Evolutionary conservation across 148 eudicot genomes (phyloP), one percentile per base, ranked within the genome.

Genomic region (Dianthus caryophyllus): DNA sequence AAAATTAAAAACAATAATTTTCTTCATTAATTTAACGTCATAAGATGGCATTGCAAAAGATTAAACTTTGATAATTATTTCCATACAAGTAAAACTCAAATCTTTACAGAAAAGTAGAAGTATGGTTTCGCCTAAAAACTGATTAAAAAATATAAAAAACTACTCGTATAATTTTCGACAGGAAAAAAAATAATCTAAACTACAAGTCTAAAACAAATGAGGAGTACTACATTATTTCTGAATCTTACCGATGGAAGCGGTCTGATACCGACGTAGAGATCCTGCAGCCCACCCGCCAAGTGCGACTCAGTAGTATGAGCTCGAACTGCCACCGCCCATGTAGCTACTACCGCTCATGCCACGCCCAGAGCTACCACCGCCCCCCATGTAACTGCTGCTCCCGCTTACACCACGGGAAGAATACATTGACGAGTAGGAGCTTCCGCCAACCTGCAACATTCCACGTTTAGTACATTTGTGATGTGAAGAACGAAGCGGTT

Each of bases 391-490:
- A 12, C 74, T 69, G 65, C 91, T 81, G 76, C 85, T 76, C 22
- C 96, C 78, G 25, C 96, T 85, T 75, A 84, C 22, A 56, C 90
- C 86, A 47, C 97, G 96, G 69, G 92, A 69, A 41, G 98, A 74
- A 69, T 90, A 94, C 48, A 86, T 63, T 0, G 98, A 86, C 2
- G 98, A 84, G 78, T 90, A 94, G 36, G 98, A 90, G 79, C 90
- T 82, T 48, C 98, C 85, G 69, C 86, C 92, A 68, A 76, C 95
- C 96, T 93, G 80, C 66, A 56, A 75, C n/a, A 50, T 39, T 17
- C 46, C 54, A 29, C 38, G 36, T 30, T 63, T 61, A 29, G 33
- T 50, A 21, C 27, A 39, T 21, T 21, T 20, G 4, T 9, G n/a
- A 33, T 67, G 61, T 17, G 13, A 5, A 33, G 12, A 41, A 41